Evolutionary conservation across 805 yeast genomes (phyloP).

Genomic region (Myxozyma vanderwaltii): DNA sequence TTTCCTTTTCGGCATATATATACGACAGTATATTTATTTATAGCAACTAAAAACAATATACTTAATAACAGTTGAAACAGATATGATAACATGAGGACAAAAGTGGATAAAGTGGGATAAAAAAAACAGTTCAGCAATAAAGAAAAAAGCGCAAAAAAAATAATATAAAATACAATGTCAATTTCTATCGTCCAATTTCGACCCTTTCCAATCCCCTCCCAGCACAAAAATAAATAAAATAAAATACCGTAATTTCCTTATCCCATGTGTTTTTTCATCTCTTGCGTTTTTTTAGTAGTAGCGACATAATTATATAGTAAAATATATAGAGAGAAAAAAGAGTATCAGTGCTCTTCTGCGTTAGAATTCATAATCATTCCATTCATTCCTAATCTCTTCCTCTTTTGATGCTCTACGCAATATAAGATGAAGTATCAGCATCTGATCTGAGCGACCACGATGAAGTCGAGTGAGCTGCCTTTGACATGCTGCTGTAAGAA

Average conservation of each 20-base stretch:
- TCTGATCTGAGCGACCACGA: background rate
- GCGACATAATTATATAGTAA: no score
- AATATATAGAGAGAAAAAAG: no score
- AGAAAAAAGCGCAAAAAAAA: background rate
- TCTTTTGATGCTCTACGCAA: background rate
- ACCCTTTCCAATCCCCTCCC: no score
- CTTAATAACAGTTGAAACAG: background rate
- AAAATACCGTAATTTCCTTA: no score
- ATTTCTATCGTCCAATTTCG: no score
- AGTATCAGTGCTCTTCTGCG: background rate
- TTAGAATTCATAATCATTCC: background rate
- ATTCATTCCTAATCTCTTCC: background rate
- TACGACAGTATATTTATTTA: no score
- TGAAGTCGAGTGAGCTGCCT: conserved; percentile 25
- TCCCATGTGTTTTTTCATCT: no score
- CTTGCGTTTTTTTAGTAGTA: no score
- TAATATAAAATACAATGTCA: background rate
- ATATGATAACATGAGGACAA: background rate
- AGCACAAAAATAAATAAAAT: no score
- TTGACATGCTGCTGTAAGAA: conserved; percentile 29
- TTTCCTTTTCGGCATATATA: no score
- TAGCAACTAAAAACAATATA: no score
- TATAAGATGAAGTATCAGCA: conserved; percentile 1
- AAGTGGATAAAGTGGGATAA: background rate
- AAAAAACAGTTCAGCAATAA: background rate